These are phyloP conservation scores for Solanum etuberosum DNA, from an alignment of 257 asterid genomes.

Conservation along the genomic window DNA sequence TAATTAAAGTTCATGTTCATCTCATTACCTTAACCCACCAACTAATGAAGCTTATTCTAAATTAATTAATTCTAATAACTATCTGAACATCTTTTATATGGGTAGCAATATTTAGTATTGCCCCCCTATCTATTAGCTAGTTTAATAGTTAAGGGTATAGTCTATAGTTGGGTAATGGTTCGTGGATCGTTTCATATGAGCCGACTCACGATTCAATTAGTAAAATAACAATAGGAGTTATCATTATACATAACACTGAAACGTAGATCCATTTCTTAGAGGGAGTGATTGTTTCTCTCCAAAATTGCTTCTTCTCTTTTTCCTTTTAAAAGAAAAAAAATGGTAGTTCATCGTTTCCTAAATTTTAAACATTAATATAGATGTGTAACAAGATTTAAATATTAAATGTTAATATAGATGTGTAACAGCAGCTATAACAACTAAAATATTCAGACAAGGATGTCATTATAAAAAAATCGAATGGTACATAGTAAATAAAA, in stretches of 20 bases:
- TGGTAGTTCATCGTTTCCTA: no score
- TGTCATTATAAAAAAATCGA: not conserved
- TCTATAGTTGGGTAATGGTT: no score
- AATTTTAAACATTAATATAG: no score
- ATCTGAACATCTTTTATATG: not conserved
- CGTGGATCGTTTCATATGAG: no score
- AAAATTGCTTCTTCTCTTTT: no score
- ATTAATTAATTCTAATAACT: not conserved
- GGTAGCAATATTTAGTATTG: not conserved
- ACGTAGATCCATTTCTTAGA: no score
- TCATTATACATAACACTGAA: no score
- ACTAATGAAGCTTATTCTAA: not conserved
- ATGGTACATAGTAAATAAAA: no score
- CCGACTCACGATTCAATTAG: not conserved
- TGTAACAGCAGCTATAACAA: not conserved
- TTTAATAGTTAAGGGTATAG: not conserved
- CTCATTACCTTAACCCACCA: not conserved
- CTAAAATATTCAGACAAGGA: not conserved
- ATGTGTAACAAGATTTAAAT: no score
- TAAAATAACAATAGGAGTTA: no score
- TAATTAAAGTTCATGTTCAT: not conserved
- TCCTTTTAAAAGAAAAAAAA: no score
- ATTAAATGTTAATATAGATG: not conserved
- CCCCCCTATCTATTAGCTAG: not conserved
- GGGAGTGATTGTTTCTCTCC: no score